These are phyloP conservation scores for Arthroderma uncinatum DNA, from an alignment of 2,329 filamentous ascomycete genomes.

Conservation along the genomic window DNA sequence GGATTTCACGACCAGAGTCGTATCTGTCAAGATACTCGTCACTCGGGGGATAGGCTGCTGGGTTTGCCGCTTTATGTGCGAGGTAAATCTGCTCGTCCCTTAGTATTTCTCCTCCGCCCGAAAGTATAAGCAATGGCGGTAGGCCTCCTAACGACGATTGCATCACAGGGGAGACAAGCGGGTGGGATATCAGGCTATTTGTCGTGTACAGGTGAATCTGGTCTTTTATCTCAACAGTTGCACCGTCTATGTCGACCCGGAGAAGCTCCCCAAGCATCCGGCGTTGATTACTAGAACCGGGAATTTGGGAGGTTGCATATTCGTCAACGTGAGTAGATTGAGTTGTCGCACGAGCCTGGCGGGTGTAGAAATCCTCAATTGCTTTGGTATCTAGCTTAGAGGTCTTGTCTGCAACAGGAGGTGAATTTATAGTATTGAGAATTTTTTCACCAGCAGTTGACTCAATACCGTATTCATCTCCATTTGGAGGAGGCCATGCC, in stretches of 20 bases:
- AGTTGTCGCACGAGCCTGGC: conserved; percentile 24
- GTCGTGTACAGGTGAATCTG: conserved; percentile 85
- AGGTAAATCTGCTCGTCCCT: conserved; percentile 92
- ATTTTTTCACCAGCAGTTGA: conserved; percentile 38
- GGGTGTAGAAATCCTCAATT: conserved; percentile 11
- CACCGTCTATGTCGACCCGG: conserved; percentile 59
- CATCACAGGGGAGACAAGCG: conserved; percentile 77
- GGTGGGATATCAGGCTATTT: conserved; percentile 75
- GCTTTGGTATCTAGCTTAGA: conserved; percentile 7
- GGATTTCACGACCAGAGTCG: conserved; percentile 42
- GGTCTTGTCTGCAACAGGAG: conserved; percentile 8
- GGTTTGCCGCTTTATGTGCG: conserved; percentile 87
- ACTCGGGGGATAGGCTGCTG: conserved; percentile 60
- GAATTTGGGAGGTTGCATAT: conserved; percentile 4
- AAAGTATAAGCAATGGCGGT: conserved; percentile 74
- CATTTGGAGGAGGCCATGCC: conserved; percentile 85
- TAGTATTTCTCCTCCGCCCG: conserved; percentile 77
- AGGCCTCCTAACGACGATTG: conserved; percentile 83
- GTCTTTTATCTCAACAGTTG: conserved; percentile 64
- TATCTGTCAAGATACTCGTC: conserved; percentile 52
- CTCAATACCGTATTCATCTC: conserved; percentile 53
- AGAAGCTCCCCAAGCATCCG: conserved; percentile 33
- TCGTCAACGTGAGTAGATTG: conserved; percentile 20
- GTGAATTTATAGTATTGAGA: conserved; percentile 10
- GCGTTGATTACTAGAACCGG: conserved; percentile 12